These are phyloP conservation scores for Colletotrichum incanum DNA, from an alignment of 2,329 filamentous ascomycete genomes.

Conservation along the genomic window DNA sequence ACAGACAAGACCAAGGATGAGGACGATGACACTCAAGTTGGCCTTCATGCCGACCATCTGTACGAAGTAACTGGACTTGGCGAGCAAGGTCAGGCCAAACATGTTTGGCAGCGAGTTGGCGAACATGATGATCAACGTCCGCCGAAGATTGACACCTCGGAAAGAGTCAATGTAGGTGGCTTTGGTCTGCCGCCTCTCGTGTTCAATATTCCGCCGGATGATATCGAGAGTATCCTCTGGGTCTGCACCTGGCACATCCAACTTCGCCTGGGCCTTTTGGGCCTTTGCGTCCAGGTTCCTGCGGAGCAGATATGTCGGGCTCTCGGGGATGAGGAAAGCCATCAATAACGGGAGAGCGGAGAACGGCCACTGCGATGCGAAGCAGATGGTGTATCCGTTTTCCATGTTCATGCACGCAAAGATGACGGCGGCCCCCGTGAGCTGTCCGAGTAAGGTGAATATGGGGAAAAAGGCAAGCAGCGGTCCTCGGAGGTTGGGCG, in stretches of 20 bases:
- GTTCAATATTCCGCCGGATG: constrained; percentile 65
- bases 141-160: constrained; percentile 57
- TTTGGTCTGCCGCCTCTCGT: constrained; percentile 51
- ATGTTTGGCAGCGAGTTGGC: constrained; percentile 60
- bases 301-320: constrained; percentile 64
- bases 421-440: constrained; percentile 61
- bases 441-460: constrained; percentile 64
- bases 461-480: constrained; percentile 65
- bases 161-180: constrained; percentile 62
- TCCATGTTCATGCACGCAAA: constrained; percentile 51
- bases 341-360: constrained; percentile 59
- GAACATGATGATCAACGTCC: constrained; percentile 60
- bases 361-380: constrained; percentile 62
- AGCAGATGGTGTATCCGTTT: constrained; percentile 57
- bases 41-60: constrained; percentile 54
- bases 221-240: constrained; percentile 58
- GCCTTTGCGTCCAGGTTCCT: constrained; percentile 57
- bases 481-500: constrained; percentile 61
- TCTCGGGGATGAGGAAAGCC: constrained; percentile 65
- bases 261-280: constrained; percentile 62
- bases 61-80: constrained; percentile 59
- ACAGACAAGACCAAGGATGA: constrained; percentile 62
- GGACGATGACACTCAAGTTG: constrained; percentile 56
- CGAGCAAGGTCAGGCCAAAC: constrained; percentile 62
- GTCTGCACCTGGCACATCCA: constrained; percentile 59